Percentiles rank a stretch among this genome's conserved stretches.
These are phyloP conservation scores for Boletales sp. DNA, from an alignment of 768 basidiomycete species.

Conservation along the genomic window DNA sequence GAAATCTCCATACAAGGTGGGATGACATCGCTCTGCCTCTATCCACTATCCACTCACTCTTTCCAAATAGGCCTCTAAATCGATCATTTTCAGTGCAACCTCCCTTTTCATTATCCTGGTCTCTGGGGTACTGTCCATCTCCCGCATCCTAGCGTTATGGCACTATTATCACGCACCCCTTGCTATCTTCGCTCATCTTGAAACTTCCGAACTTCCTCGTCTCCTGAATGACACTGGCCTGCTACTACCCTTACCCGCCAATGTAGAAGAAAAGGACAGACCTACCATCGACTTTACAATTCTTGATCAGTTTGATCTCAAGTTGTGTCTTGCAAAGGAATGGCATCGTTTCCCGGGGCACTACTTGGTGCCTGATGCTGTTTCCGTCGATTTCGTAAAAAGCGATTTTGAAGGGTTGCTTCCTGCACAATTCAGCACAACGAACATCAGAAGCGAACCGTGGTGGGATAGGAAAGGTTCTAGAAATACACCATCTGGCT, in stretches of 20 bases:
- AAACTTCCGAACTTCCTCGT: conserved; percentile 74
- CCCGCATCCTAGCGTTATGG: conserved; percentile 78
- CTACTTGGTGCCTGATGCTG: conserved; percentile 79
- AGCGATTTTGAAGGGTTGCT: conserved; percentile 88
- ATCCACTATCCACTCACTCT: not conserved
- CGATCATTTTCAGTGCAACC: conserved; percentile 69
- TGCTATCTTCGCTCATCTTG: conserved; percentile 63
- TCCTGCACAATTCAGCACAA: conserved; percentile 69
- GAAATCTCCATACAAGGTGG: conserved; percentile 80
- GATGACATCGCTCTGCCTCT: conserved; percentile 18
- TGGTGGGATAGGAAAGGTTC: conserved; percentile 52
- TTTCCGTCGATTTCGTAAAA: conserved; percentile 86
- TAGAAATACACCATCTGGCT: conserved; percentile 50
- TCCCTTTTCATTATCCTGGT: conserved; percentile 69
- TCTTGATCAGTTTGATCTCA: conserved; percentile 66
- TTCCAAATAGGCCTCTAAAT: conserved; percentile 63
- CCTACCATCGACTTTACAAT: conserved; percentile 62
- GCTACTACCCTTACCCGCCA: conserved; percentile 44
- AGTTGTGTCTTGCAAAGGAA: conserved; percentile 87
- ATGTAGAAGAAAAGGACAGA: conserved; percentile 41
- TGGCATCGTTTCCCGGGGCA: conserved; percentile 95
- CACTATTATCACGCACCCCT: conserved; percentile 91
- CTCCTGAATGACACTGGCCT: conserved; percentile 72
- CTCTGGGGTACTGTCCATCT: conserved; percentile 66
- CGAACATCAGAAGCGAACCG: conserved; percentile 23